Base-by-base conservation (phyloP, 2,329 filamentous ascomycete species). In the Clonostachys byssicola region DNA sequence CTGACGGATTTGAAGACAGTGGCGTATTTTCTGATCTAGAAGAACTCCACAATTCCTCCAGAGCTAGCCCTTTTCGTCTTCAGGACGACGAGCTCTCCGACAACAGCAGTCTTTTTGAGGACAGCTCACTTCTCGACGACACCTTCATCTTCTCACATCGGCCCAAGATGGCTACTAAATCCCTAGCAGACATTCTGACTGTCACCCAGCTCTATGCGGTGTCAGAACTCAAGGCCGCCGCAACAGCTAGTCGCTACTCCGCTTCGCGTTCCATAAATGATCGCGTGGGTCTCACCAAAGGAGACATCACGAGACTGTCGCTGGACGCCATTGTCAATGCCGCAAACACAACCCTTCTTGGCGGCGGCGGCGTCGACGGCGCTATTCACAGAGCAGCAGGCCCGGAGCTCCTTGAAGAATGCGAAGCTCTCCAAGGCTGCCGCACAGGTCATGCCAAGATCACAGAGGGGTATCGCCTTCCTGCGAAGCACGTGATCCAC, bases 271-370 rank as follows among this genome's bases (percentile, higher is more conserved):
- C 65, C 10, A 71, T 88, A 68, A 95, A 95, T 70, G 68, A 81
- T 60, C 83, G 80, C 52, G 76, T 96, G 57, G 81, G 80, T 42
- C 70, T 92, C 36, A 75, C 90, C 54, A 78, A 81, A 48, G 81
- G 82, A 55, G 90, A 96, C 64, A 95, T 97, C 65, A 96, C 92
- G 13, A 83, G 75, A 13, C 80, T 97, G 5, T 64, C 76, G 34
- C 77, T 91, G 42, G 89, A 91, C 60, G 86, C 87, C 53, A 94
- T 96, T 56, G 92, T 97, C 64, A 97, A 97, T 64, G 92, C 94
- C 1, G 92, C 94, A 41, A 97, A 97, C 65, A 69, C 67, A 10
- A 78, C 77, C 2, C 80, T 97, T 1, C 75, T 88, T 1, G 91
- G 92, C 47, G 94, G 94, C 46, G 90, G 91, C n/a, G 94, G 94